Conservation (phyloP, 441 rosid genomes). For the Pelargonium australe region DNA sequence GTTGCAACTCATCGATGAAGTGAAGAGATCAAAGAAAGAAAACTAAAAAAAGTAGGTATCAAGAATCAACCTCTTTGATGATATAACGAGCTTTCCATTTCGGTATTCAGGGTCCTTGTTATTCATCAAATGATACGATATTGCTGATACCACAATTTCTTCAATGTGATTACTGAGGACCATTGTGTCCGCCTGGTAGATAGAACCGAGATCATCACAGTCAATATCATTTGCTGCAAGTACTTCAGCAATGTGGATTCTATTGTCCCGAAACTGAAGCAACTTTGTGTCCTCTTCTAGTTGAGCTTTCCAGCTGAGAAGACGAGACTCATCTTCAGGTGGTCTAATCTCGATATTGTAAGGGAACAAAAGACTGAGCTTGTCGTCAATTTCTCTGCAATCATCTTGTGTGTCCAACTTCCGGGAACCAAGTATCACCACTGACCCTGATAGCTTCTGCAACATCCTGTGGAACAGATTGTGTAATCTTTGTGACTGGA, state of each 20-base stretch:
- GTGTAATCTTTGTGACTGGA: background rate
- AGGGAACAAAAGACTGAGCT: background rate
- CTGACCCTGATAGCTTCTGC: background rate
- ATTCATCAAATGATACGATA: conserved; percentile 74
- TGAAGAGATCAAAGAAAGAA: background rate
- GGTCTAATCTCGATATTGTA: background rate
- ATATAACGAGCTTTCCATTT: conserved; percentile 89
- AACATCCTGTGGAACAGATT: background rate
- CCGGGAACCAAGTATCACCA: background rate
- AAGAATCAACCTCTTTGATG: conserved; percentile 35
- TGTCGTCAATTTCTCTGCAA: background rate
- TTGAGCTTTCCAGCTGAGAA: conserved; percentile 1
- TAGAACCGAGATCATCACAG: conserved; percentile 51
- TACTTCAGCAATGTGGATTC: background rate
- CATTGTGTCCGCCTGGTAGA: conserved; percentile 75
- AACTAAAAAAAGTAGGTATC: background rate
- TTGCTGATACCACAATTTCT: conserved; percentile 84
- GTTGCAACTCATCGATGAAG: background rate
- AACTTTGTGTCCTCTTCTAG: background rate
- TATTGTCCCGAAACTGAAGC: background rate
- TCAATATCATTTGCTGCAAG: background rate
- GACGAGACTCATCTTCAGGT: background rate
- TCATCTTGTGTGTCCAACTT: background rate
- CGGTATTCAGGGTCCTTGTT: conserved; percentile 77
- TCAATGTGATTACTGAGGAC: conserved; percentile 65